These are phyloP conservation scores for Fusarium miscanthi DNA, from an alignment of 2,329 filamentous ascomycete species.

Conservation along the genomic window DNA sequence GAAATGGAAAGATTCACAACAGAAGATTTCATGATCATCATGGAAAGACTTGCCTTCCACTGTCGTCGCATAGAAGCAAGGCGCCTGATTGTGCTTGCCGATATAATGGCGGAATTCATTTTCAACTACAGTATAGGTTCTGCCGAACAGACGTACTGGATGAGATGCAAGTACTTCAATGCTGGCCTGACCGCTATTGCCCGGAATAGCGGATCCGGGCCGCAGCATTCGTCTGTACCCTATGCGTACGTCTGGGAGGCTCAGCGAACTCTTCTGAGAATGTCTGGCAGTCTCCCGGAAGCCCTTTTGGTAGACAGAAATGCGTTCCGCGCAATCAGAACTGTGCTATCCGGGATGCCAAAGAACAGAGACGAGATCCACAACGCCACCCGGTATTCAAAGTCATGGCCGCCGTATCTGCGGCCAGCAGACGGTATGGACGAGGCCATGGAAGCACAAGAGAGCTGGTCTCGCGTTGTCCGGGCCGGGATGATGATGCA, in stretches of 20 bases:
- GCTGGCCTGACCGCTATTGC: conserved; percentile 43
- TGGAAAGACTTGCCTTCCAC: conserved; percentile 46
- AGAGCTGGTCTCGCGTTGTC: conserved; percentile 65
- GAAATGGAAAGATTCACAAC: conserved; percentile 33
- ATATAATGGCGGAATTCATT: conserved; percentile 45
- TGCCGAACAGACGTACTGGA: conserved; percentile 39
- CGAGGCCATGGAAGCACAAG: conserved; percentile 61
- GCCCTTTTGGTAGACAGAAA: conserved; percentile 62
- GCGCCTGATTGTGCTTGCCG: conserved; percentile 47
- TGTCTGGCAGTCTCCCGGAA: conserved; percentile 60
- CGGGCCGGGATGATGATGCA: conserved; percentile 65
- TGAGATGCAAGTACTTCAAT: conserved; percentile 50
- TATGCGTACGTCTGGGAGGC: conserved; percentile 63
- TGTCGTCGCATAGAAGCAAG: conserved; percentile 50
- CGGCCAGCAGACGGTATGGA: conserved; percentile 69
- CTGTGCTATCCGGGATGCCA: conserved; percentile 63
- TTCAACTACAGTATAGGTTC: conserved; percentile 27
- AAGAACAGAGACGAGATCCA: conserved; percentile 64
- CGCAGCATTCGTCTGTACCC: conserved; percentile 41
- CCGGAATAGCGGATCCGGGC: conserved; percentile 39
- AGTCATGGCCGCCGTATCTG: conserved; percentile 71
- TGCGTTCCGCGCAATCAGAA: conserved; percentile 66
- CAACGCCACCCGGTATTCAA: conserved; percentile 59
- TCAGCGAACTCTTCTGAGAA: conserved; percentile 63
- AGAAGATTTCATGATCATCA: conserved; percentile 41